A percentile compares a stretch with the other conserved stretches of the same genome.
phyloP scores from a whole-genome alignment of 2,329 filamentous ascomycete species.

The Laburnicola sp. region DNA sequence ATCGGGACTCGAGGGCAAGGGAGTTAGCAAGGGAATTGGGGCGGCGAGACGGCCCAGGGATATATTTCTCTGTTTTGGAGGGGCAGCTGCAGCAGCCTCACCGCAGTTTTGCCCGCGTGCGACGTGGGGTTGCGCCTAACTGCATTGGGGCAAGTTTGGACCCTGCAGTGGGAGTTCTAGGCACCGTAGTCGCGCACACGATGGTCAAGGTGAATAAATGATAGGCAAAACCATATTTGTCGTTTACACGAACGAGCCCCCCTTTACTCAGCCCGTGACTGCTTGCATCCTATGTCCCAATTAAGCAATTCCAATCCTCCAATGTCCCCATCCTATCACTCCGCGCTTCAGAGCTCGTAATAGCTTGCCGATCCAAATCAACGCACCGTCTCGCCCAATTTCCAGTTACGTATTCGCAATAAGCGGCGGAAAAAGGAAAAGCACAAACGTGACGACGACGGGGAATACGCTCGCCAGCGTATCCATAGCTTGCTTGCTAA shows the following conservation, averaged over 20 bases:
- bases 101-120: background rate
- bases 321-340: too few species aligned
- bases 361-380: too few species aligned
- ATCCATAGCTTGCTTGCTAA: background rate
- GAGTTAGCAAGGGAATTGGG: background rate
- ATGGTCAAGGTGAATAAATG: too few species aligned
- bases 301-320: too few species aligned
- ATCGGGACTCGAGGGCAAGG: background rate
- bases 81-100: background rate
- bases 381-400: background rate
- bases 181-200: too few species aligned
- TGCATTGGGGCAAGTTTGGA: constrained; percentile 1
- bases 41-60: background rate
- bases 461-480: constrained; percentile 1
- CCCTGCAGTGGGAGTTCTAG: background rate
- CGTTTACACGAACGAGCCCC: too few species aligned
- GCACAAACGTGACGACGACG: constrained; percentile 5
- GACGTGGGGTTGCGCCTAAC: constrained; percentile 5
- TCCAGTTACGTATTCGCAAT: constrained; percentile 3
- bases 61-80: background rate
- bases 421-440: constrained; percentile 12
- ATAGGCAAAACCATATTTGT: too few species aligned
- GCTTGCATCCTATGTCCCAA: too few species aligned
- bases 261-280: too few species aligned
- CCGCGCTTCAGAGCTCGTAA: too few species aligned